A percentile compares a stretch with the other conserved stretches of the same genome.
These are phyloP conservation scores for Jamesozyma jinghongensis DNA, from an alignment of 805 yeast genomes.

Conservation along the genomic window DNA sequence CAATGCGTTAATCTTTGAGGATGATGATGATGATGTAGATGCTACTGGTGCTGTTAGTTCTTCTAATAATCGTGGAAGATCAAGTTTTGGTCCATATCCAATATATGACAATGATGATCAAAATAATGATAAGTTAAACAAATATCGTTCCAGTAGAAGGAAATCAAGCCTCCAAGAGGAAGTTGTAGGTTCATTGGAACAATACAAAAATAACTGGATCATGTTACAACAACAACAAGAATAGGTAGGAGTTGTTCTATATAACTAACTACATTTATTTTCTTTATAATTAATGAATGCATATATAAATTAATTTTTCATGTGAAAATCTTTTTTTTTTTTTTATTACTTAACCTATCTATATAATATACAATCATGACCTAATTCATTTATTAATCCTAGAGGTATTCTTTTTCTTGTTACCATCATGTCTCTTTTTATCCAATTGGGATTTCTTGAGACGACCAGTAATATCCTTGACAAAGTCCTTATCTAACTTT, in stretches of 20 bases:
- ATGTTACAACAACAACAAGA: conserved; percentile 29
- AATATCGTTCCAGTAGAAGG: conserved; percentile 11
- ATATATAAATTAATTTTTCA: not conserved
- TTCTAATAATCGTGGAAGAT: conserved; percentile 10
- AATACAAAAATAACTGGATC: conserved; percentile 32
- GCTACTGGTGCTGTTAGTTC: conserved; percentile 17
- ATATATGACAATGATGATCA: conserved; percentile 10
- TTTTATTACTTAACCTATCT: conserved; percentile 1
- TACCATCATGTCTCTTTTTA: not conserved
- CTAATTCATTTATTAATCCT: too few relatives aligned
- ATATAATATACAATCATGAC: too few relatives aligned
- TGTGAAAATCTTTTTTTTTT: too few relatives aligned
- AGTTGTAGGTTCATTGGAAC: conserved; percentile 30
- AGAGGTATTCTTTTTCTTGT: too few relatives aligned
- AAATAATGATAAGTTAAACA: conserved; percentile 3
- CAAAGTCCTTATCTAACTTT: not conserved
- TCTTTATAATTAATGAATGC: not conserved
- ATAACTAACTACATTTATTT: conserved; percentile 2
- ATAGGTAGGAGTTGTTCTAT: too few relatives aligned
- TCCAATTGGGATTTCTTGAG: not conserved
- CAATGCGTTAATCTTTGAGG: conserved; percentile 27
- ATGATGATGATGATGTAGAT: conserved; percentile 21
- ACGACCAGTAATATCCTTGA: conserved; percentile 2
- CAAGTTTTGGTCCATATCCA: conserved; percentile 14
- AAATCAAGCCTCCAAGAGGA: conserved; percentile 29